These are phyloP conservation scores for Geum urbanum DNA, from an alignment of 306 rosid species.

Conservation along the genomic window DNA sequence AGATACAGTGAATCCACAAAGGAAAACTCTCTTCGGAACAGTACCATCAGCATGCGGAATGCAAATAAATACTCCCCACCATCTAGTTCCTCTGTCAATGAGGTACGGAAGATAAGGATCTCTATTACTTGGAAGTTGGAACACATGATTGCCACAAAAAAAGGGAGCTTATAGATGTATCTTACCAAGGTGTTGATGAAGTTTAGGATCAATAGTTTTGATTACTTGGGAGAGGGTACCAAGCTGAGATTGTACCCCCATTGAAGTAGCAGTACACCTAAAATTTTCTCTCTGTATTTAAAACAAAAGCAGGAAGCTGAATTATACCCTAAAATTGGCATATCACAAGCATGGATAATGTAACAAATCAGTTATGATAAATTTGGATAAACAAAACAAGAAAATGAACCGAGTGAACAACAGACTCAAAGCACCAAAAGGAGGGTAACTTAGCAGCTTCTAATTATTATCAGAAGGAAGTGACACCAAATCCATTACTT, in stretches of 20 bases:
- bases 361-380: slow-evolving; percentile 6
- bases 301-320: slow-evolving; percentile 32
- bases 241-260: slow-evolving; percentile 94
- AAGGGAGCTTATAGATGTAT: slow-evolving; percentile 1
- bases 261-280: slow-evolving; percentile 61
- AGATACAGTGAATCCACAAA: slow-evolving; percentile 86
- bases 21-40: slow-evolving; percentile 94
- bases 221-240: slow-evolving; percentile 86
- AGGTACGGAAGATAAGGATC: slow-evolving; percentile 10
- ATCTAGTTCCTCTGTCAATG: slow-evolving; percentile 82
- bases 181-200: slow-evolving; percentile 93
- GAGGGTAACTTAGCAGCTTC: neutral
- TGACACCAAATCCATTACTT: neutral
- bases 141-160: no score
- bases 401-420: slow-evolving; percentile 4
- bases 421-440: slow-evolving; percentile 1
- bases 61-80: slow-evolving; percentile 97
- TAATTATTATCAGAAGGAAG: neutral
- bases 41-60: slow-evolving; percentile 96
- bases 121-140: neutral
- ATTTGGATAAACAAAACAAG: neutral
- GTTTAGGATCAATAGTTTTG: slow-evolving; percentile 79
- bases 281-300: slow-evolving; percentile 78
- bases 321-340: slow-evolving; percentile 23
- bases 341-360: slow-evolving; percentile 14